phyloP scores from a whole-genome alignment of 129 eudicot genomes.

The Cynara cardunculus region DNA sequence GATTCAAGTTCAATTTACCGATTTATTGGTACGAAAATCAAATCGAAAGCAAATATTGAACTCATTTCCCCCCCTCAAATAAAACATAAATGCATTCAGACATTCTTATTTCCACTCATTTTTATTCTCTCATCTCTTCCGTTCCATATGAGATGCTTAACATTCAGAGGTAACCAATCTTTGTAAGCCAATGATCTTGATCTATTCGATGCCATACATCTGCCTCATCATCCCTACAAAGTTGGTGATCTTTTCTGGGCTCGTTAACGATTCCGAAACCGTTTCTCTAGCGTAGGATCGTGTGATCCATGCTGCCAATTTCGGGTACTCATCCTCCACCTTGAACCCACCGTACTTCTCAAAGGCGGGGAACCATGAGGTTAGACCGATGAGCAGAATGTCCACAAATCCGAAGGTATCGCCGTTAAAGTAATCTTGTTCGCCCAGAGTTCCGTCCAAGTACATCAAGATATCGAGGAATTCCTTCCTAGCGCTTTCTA shows the following conservation, averaged over 20 bases:
- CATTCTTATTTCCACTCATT: conserved; percentile 1
- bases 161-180: neutral
- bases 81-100: conserved; percentile 11
- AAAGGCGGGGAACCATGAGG: conserved; percentile 59
- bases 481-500: conserved; percentile 56
- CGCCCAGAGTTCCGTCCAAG: conserved; percentile 66
- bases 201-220: conserved; percentile 56
- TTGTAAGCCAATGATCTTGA: neutral
- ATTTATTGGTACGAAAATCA: neutral
- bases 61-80: conserved; percentile 25
- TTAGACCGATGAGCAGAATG: conserved; percentile 42
- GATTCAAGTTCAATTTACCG: too few relatives aligned
- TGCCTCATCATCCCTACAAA: conserved; percentile 50
- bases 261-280: conserved; percentile 44
- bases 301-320: conserved; percentile 56
- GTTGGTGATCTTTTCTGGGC: conserved; percentile 39
- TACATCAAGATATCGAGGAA: conserved; percentile 53
- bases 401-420: conserved; percentile 66
- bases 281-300: conserved; percentile 47
- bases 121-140: conserved; percentile 7
- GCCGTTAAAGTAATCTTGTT: conserved; percentile 52
- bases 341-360: conserved; percentile 66
- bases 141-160: neutral
- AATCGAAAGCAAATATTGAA: conserved; percentile 21
- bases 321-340: conserved; percentile 64